These are phyloP conservation scores for Cyclotella sp. DNA, from an alignment of 108 stramenopile species.

Conservation along the genomic window DNA sequence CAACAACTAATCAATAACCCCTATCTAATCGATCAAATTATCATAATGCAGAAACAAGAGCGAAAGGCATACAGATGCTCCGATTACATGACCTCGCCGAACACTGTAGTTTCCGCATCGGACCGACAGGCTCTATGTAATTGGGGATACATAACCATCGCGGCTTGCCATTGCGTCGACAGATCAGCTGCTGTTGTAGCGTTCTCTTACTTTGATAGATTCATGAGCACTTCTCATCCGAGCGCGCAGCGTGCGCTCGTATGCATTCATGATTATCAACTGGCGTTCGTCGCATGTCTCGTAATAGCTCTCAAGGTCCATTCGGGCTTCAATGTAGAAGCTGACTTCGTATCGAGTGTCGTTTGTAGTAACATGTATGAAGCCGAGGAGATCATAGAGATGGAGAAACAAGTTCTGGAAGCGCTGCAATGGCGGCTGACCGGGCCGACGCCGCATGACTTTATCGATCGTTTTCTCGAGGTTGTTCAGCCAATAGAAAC, in stretches of 20 bases:
- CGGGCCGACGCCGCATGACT: slow-evolving; percentile 38
- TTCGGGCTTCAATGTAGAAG: slow-evolving; percentile 23
- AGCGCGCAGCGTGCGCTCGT: neutral
- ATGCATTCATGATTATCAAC: slow-evolving; percentile 8
- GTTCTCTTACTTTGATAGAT: slow-evolving; percentile 35
- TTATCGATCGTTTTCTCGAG: slow-evolving; percentile 16
- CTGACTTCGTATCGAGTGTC: slow-evolving; percentile 20
- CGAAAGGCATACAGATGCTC: neutral
- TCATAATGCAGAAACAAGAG: slow-evolving; percentile 5
- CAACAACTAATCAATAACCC: neutral
- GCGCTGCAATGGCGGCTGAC: slow-evolving; percentile 25
- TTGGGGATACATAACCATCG: slow-evolving; percentile 27
- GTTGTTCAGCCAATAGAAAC: neutral
- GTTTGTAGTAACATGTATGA: slow-evolving; percentile 15
- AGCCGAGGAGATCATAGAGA: slow-evolving; percentile 9
- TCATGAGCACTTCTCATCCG: slow-evolving; percentile 20
- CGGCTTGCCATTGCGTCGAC: slow-evolving; percentile 27
- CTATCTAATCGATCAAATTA: neutral
- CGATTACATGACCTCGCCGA: neutral
- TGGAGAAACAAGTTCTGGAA: slow-evolving; percentile 12
- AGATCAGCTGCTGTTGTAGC: slow-evolving; percentile 10
- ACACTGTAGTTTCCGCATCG: neutral
- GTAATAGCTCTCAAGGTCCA: slow-evolving; percentile 32
- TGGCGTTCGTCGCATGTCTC: slow-evolving; percentile 24
- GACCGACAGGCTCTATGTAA: slow-evolving; percentile 14